These are phyloP conservation scores for Talaromyces piceae DNA, from an alignment of 2,329 filamentous ascomycete species.

Conservation along the genomic window DNA sequence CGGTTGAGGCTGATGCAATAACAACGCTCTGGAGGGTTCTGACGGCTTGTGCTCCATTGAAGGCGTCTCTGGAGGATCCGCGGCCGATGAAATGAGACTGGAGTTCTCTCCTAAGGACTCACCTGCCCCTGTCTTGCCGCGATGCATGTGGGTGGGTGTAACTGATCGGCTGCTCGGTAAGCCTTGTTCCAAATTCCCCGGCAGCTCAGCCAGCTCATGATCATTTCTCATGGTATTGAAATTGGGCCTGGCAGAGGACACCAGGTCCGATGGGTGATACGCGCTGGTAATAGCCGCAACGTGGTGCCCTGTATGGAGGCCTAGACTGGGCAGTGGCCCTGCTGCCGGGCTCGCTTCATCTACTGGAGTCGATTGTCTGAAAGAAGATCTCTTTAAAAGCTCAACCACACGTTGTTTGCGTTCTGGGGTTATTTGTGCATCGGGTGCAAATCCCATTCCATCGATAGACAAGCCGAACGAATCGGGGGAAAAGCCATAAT, in stretches of 20 bases:
- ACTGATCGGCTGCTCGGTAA: slow-evolving; percentile 18
- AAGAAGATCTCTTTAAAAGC: slow-evolving; percentile 14
- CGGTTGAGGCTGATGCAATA: not conserved
- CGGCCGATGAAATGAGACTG: not conserved
- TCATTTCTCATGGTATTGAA: not conserved
- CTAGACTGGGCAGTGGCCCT: not conserved
- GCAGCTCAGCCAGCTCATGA: slow-evolving; percentile 16
- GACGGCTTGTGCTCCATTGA: not conserved
- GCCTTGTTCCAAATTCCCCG: slow-evolving; percentile 21
- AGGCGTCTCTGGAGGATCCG: not conserved
- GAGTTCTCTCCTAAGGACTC: not conserved
- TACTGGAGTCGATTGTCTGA: not conserved
- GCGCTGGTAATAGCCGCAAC: not conserved
- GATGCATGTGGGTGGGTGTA: slow-evolving; percentile 21
- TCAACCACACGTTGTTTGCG: slow-evolving; percentile 15
- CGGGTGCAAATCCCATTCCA: slow-evolving; percentile 19
- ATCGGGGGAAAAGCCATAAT: slow-evolving; percentile 9
- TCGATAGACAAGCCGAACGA: slow-evolving; percentile 15
- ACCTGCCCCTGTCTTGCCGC: slow-evolving; percentile 3
- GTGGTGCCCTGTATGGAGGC: not conserved
- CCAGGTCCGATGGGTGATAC: not conserved
- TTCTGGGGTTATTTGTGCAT: slow-evolving; percentile 17
- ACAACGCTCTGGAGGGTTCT: not conserved
- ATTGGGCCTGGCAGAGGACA: not conserved
- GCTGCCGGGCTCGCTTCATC: not conserved